Percentiles rank a stretch among this genome's conserved stretches.
phyloP scores from a whole-genome alignment of 768 basidiomycete species.

The Gautieria morchelliformis region DNA sequence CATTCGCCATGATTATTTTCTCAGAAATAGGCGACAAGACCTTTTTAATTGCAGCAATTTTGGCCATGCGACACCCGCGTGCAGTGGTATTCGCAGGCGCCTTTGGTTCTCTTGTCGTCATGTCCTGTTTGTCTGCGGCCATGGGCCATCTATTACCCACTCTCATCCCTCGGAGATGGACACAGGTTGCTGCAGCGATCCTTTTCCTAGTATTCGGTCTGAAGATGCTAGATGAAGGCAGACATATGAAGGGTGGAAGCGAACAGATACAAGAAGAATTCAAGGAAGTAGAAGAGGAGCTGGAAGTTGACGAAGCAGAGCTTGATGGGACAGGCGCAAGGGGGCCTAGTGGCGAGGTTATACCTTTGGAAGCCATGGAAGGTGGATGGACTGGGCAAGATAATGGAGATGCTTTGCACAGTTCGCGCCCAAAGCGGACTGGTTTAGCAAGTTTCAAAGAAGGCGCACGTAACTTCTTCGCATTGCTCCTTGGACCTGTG shows the following conservation, averaged over 20 bases:
- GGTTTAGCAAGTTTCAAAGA: constrained; percentile 30
- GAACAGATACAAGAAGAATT: constrained; percentile 90
- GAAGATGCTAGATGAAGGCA: constrained; percentile 82
- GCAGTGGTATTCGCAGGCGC: constrained; percentile 94
- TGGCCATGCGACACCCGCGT: constrained; percentile 61
- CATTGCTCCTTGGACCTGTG: constrained; percentile 78
- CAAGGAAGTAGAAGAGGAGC: constrained; percentile 92
- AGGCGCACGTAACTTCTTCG: constrained; percentile 73
- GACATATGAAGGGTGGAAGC: constrained; percentile 65
- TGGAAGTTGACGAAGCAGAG: constrained; percentile 66
- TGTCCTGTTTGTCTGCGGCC: constrained; percentile 91
- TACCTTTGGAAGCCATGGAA: constrained; percentile 66
- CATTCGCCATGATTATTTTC: constrained; percentile 85
- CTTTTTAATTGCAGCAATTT: constrained; percentile 76
- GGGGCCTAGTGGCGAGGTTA: constrained; percentile 28
- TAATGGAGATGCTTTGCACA: constrained; percentile 14
- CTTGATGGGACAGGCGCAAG: constrained; percentile 31
- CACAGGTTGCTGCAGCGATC: constrained; percentile 62
- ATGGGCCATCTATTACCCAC: constrained; percentile 85
- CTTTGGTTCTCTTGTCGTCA: constrained; percentile 76
- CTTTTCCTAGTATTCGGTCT: constrained; percentile 87
- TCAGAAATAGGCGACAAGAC: constrained; percentile 98
- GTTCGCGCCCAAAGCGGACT: constrained; percentile 9
- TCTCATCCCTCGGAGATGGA: constrained; percentile 66
- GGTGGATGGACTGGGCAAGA: constrained; percentile 25